phyloP scores from a whole-genome alignment of 2,329 filamentous ascomycete species.

The Leptodontidium sp. region DNA sequence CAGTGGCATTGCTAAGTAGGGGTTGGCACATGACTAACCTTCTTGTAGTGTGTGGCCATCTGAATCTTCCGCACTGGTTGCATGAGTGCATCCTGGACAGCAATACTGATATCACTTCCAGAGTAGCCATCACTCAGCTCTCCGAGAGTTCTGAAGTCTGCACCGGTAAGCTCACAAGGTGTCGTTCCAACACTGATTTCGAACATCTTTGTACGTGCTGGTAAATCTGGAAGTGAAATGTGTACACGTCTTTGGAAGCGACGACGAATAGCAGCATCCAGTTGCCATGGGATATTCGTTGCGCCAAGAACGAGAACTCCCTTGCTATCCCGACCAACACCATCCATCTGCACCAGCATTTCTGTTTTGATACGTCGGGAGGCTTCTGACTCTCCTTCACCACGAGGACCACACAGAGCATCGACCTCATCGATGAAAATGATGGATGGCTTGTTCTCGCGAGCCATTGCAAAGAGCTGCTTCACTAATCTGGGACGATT shows the following conservation, averaged over 20 bases:
- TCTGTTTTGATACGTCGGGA: slow-evolving; percentile 98
- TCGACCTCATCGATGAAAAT: slow-evolving; percentile 99
- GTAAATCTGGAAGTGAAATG: slow-evolving; percentile 88
- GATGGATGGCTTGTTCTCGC: slow-evolving; percentile 97
- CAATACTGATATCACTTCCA: slow-evolving; percentile 94
- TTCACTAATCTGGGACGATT: slow-evolving; percentile 72
- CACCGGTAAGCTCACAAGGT: slow-evolving; percentile 79
- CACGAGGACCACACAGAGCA: slow-evolving; percentile 89
- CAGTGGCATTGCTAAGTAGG: slow-evolving; percentile 7
- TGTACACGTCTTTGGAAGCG: slow-evolving; percentile 97
- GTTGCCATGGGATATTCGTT: slow-evolving; percentile 98
- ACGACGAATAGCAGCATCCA: slow-evolving; percentile 93
- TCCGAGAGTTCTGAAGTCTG: slow-evolving; percentile 83
- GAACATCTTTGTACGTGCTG: slow-evolving; percentile 82
- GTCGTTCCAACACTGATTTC: slow-evolving; percentile 94
- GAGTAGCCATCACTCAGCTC: slow-evolving; percentile 92
- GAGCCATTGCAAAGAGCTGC: slow-evolving; percentile 95
- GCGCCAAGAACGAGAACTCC: slow-evolving; percentile 94
- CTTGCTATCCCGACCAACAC: slow-evolving; percentile 93
- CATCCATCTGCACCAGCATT: slow-evolving; percentile 98
- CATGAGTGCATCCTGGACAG: slow-evolving; percentile 96
- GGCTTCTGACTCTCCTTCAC: slow-evolving; percentile 96
- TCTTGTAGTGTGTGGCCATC: slow-evolving; percentile 97
- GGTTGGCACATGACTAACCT: slow-evolving; percentile 59
- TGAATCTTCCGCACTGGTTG: slow-evolving; percentile 96